Conservation (phyloP, 1,139 yeast genomes). For the Blastobotrys aristatus region DNA sequence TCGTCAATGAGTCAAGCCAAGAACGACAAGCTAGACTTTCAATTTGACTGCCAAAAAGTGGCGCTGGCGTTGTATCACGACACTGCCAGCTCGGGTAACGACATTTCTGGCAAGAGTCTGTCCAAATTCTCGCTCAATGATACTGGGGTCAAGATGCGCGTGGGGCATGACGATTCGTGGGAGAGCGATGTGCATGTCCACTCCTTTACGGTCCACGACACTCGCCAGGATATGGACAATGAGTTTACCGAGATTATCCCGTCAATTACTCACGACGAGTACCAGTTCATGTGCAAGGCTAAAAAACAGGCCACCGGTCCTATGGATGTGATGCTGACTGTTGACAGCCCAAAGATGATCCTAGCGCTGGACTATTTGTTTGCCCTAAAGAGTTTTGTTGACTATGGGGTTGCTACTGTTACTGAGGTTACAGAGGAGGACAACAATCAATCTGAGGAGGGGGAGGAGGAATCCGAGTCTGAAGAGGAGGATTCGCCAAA, state of each 20-base stretch:
- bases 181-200: slow-evolving; percentile 59
- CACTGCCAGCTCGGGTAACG: slow-evolving; percentile 41
- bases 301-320: slow-evolving; percentile 29
- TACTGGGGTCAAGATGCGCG: slow-evolving; percentile 46
- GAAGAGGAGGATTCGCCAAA: slow-evolving; percentile 11
- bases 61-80: slow-evolving; percentile 60
- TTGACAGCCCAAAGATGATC: slow-evolving; percentile 77
- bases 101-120: slow-evolving; percentile 40
- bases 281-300: slow-evolving; percentile 65
- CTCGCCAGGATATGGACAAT: slow-evolving; percentile 56
- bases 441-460: not conserved
- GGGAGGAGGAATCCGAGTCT: slow-evolving; percentile 8
- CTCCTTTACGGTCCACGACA: slow-evolving; percentile 75
- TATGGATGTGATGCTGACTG: slow-evolving; percentile 53
- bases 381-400: slow-evolving; percentile 63
- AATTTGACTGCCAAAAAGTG: slow-evolving; percentile 56
- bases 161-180: slow-evolving; percentile 53
- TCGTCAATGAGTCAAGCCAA: slow-evolving; percentile 8
- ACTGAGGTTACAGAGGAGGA: slow-evolving; percentile 3
- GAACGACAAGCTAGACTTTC: slow-evolving; percentile 23
- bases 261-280: slow-evolving; percentile 51
- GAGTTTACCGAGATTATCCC: slow-evolving; percentile 81
- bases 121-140: slow-evolving; percentile 63
- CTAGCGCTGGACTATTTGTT: slow-evolving; percentile 82
- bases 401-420: slow-evolving; percentile 37